phyloP scores from a whole-genome alignment of 2,329 filamentous ascomycete species.

The Xylariomycetidae sp. region DNA sequence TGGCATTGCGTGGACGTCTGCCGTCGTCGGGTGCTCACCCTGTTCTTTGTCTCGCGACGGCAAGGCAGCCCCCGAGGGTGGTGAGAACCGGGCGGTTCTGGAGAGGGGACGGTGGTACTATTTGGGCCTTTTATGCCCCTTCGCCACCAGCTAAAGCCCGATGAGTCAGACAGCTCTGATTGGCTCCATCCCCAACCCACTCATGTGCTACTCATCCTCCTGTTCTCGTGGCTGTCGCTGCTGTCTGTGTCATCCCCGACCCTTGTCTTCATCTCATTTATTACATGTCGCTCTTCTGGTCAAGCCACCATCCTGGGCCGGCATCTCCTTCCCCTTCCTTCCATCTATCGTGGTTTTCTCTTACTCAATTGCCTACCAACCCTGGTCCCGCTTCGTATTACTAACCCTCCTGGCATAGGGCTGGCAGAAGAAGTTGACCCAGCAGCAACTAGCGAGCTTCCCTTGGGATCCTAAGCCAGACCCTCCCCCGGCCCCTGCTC shows the following conservation, averaged over 20 bases:
- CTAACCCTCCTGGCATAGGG: too few species aligned
- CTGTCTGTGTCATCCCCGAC: constrained; percentile 7
- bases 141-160: constrained; percentile 20
- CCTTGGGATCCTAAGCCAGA: constrained; percentile 91
- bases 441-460: constrained; percentile 78
- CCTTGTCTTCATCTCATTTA: constrained; percentile 3
- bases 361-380: too few species aligned
- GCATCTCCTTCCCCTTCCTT: not conserved
- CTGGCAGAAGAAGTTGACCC: constrained; percentile 89
- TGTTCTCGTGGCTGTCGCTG: constrained; percentile 5
- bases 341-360: too few species aligned
- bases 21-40: too few species aligned
- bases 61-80: constrained; percentile 26
- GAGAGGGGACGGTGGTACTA: constrained; percentile 44
- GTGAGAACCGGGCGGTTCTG: constrained; percentile 32
- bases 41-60: too few species aligned
- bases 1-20: too few species aligned
- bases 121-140: constrained; percentile 49
- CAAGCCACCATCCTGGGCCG: too few species aligned
- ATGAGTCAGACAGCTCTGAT: constrained; percentile 18
- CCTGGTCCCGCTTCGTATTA: too few species aligned
- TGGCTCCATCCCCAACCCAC: constrained; percentile 8
- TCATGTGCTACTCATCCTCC: constrained; percentile 19
- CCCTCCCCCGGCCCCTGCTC: constrained; percentile 39
- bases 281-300: too few species aligned